phyloP scores from a whole-genome alignment of 2,329 filamentous ascomycete species.

The Plectosphaerella sp. region DNA sequence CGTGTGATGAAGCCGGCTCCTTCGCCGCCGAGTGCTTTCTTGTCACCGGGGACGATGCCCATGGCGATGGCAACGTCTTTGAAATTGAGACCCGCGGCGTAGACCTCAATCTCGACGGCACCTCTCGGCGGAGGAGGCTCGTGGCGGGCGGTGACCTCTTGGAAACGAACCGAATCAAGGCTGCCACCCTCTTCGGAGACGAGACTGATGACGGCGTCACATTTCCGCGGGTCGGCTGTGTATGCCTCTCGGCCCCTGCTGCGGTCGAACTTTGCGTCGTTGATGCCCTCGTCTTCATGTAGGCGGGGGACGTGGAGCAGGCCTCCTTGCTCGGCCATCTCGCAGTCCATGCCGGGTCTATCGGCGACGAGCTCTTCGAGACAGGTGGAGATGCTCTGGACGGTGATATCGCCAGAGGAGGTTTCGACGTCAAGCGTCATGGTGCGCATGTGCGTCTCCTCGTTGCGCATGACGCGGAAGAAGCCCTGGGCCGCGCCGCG shows the following conservation, averaged over 20 bases:
- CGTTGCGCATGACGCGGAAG: constrained; percentile 11
- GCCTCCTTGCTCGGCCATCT: constrained; percentile 5
- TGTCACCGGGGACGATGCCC: constrained; percentile 12
- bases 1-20: neutral
- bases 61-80: constrained; percentile 12
- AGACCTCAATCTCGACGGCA: constrained; percentile 18
- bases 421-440: constrained; percentile 5
- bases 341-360: constrained; percentile 3
- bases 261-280: neutral
- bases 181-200: neutral
- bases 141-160: neutral
- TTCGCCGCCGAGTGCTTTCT: constrained; percentile 12
- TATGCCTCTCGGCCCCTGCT: neutral
- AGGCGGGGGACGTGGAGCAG: constrained; percentile 3
- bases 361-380: neutral
- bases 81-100: constrained; percentile 12
- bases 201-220: neutral
- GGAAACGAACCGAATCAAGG: too few relatives aligned
- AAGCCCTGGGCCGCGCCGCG: constrained; percentile 11
- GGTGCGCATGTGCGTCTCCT: constrained; percentile 8
- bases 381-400: constrained; percentile 1
- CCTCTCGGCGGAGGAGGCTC: constrained; percentile 2
- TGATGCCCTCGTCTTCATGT: neutral
- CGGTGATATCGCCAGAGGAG: neutral
- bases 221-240: neutral